Percentiles rank a stretch among this genome's conserved stretches.
These are phyloP conservation scores for Fusarium sublunatum DNA, from an alignment of 2,329 filamentous ascomycete genomes.

Conservation along the genomic window DNA sequence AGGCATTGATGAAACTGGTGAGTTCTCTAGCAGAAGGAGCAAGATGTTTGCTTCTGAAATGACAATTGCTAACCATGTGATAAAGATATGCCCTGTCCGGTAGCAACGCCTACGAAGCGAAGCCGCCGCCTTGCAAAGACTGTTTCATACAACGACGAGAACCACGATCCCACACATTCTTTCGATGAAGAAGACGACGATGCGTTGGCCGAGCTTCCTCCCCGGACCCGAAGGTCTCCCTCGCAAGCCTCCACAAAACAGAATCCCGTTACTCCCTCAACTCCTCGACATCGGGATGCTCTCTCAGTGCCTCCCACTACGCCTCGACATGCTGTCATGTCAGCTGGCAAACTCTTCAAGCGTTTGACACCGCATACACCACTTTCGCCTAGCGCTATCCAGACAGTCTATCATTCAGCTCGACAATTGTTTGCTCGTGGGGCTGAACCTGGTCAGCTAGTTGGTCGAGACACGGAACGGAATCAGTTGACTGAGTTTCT, in stretches of 20 bases:
- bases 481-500: slow-evolving; percentile 77
- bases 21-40: slow-evolving; percentile 33
- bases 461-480: slow-evolving; percentile 79
- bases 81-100: slow-evolving; percentile 43
- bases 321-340: slow-evolving; percentile 84
- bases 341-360: slow-evolving; percentile 78
- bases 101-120: slow-evolving; percentile 57
- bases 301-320: slow-evolving; percentile 78
- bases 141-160: slow-evolving; percentile 72
- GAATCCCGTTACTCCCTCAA: slow-evolving; percentile 74
- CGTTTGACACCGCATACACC: slow-evolving; percentile 83
- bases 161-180: slow-evolving; percentile 61
- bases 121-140: slow-evolving; percentile 56
- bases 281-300: slow-evolving; percentile 82
- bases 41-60: background rate
- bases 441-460: slow-evolving; percentile 76
- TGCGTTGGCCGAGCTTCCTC: slow-evolving; percentile 51
- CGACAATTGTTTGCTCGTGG: slow-evolving; percentile 88
- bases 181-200: slow-evolving; percentile 59
- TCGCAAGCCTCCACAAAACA: slow-evolving; percentile 52
- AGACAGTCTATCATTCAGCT: slow-evolving; percentile 87
- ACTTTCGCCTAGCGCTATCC: slow-evolving; percentile 72
- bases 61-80: slow-evolving; percentile 31
- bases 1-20: slow-evolving; percentile 47
- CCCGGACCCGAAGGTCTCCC: slow-evolving; percentile 45